Percentiles rank a stretch among this genome's conserved stretches.
These are phyloP conservation scores for Dysphania ambrosioides DNA, from an alignment of 148 eudicot genomes.

Conservation along the genomic window DNA sequence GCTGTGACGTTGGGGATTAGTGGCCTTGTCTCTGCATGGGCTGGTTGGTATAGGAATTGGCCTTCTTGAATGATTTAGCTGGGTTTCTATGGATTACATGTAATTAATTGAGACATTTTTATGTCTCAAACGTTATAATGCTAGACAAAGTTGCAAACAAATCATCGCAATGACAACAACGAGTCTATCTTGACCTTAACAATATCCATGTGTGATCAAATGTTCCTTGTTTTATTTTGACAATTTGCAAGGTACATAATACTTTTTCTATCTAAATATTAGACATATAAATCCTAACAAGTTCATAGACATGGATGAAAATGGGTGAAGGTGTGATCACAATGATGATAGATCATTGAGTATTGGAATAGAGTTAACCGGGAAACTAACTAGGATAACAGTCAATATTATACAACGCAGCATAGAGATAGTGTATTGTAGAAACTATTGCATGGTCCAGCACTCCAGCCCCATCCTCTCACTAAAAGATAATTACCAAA, in stretches of 20 bases:
- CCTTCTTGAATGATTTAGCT: slow-evolving; percentile 39
- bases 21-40: slow-evolving; percentile 98
- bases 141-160: not conserved
- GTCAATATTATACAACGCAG: too few relatives aligned
- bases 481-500: not conserved
- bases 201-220: not conserved
- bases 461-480: not conserved
- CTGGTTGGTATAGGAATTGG: slow-evolving; percentile 99
- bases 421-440: too few relatives aligned
- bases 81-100: not conserved
- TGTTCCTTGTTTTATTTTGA: too few relatives aligned
- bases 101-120: not conserved
- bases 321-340: too few relatives aligned
- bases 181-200: not conserved
- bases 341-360: too few relatives aligned
- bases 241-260: too few relatives aligned
- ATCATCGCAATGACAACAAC: not conserved
- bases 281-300: too few relatives aligned
- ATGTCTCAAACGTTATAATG: not conserved
- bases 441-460: too few relatives aligned
- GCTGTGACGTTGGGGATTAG: slow-evolving; percentile 78
- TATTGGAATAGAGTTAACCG: too few relatives aligned
- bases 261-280: too few relatives aligned
- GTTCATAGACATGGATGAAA: too few relatives aligned
- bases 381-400: too few relatives aligned